Evolutionary conservation across 176 grass and related monocot species (phyloP).

Genomic region (Tillandsia leiboldiana): DNA sequence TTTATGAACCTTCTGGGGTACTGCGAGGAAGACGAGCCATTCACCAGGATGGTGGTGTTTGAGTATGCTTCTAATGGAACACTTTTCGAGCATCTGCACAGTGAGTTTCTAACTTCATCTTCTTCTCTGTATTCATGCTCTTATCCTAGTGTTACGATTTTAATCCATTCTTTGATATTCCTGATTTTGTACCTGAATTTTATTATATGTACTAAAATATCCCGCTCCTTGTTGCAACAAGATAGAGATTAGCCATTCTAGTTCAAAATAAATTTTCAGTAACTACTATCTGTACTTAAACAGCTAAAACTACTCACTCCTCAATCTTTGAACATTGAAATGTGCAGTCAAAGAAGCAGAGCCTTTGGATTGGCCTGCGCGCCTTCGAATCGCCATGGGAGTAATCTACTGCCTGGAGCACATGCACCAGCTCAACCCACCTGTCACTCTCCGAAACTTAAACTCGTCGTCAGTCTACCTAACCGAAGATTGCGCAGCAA

Average conservation of each 20-base stretch:
- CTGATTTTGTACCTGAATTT: too few species aligned
- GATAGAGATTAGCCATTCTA: too few species aligned
- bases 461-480: slow-evolving; percentile 66
- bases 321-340: not conserved
- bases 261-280: too few species aligned
- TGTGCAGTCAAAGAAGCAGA: slow-evolving; percentile 85
- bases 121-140: not conserved
- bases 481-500: slow-evolving; percentile 75
- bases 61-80: slow-evolving; percentile 88
- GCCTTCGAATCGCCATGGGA: slow-evolving; percentile 64
- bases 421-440: slow-evolving; percentile 43
- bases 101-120: slow-evolving; percentile 36
- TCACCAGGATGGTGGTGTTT: slow-evolving; percentile 82
- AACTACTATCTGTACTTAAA: too few species aligned
- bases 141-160: too few species aligned
- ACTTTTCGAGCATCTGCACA: slow-evolving; percentile 74
- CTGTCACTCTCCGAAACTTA: slow-evolving; percentile 36
- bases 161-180: too few species aligned
- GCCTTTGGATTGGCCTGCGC: slow-evolving; percentile 57
- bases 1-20: slow-evolving; percentile 80
- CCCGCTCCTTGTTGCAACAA: too few species aligned
- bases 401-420: slow-evolving; percentile 60
- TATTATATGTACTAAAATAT: too few species aligned
- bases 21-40: slow-evolving; percentile 83
- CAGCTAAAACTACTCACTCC: too few species aligned